Base-by-base conservation (phyloP, 176 grass and related monocot genomes). In the Hordeum vulgare region DNA sequence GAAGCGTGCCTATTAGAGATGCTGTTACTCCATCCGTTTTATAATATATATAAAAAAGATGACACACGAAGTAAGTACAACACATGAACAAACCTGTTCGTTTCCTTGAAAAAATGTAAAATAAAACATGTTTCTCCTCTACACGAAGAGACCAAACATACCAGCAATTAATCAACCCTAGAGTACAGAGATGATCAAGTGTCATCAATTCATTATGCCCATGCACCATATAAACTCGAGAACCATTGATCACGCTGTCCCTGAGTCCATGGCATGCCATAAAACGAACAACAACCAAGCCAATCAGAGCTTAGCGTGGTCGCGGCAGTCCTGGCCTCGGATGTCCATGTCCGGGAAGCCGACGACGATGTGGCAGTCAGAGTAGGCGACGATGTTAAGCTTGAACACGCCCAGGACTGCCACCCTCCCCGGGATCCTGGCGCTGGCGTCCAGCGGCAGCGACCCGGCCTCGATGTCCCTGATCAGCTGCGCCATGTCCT, bases 351-450 rank as follows among this genome's bases (percentile, higher is more conserved):
- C 66, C 0, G 77, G 3, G 41, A 94, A 45, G 12, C 59, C 81
- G 7, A 94, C 31, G 11, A 64, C 76, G 2, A 94, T 12, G 62
- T 49, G 76, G 82, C 89, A 94, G 1, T 36, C 35, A 23, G 92
- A 91, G 24, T 57, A 41, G 1, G 92, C 86, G 1, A 92, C 90
- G 2, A 88, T 88, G 57, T 76, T 81, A n/a, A 12, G 57, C 74
- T 84, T 97, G 62, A 97, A 80, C 8, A 97, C 11, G 4, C 94
- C 95, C 0, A 97, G 18, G 39, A 97, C 39, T 28, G 59, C 47
- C 8, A 94, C 81, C 49, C 79, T 62, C 0, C 92, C 95, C 3
- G 95, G 81, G 51, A 97, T 82, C 73, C 24, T 77, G 1, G 90
- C 89, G n/a, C 18, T 37, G 0, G 90, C 44, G 74, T 93, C 75